Percentiles rank a stretch among this genome's conserved stretches.
Evolutionary conservation across 768 basidiomycete genomes (phyloP).

Genomic region (Termitomyces titanicus): DNA sequence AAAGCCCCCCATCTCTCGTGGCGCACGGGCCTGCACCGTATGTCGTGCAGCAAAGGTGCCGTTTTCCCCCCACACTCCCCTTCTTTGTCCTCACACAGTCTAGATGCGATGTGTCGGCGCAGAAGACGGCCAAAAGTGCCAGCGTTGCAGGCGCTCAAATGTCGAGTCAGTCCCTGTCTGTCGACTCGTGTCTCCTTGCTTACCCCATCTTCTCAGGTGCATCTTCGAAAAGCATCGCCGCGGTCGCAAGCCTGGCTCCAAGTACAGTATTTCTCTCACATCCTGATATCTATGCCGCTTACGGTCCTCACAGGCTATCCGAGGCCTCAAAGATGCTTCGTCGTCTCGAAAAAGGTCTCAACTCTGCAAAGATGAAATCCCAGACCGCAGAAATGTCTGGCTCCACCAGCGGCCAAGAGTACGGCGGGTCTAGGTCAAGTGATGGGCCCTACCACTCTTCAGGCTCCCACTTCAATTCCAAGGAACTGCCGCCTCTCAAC

Average conservation of each 20-base stretch:
- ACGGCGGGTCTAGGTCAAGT: constrained; percentile 14
- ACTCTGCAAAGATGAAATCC: constrained; percentile 72
- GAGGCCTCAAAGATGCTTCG: constrained; percentile 90
- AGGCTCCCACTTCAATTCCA: constrained; percentile 36
- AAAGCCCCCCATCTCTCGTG: constrained; percentile 49
- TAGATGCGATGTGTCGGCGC: constrained; percentile 93
- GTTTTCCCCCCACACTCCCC: constrained; percentile 1
- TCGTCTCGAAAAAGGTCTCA: constrained; percentile 79
- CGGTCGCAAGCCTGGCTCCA: constrained; percentile 86
- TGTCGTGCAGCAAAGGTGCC: constrained; percentile 79
- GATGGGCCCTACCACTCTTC: constrained; percentile 31
- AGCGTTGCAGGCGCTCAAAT: constrained; percentile 79
- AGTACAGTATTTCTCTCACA: constrained; percentile 42
- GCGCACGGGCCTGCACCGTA: constrained; percentile 74
- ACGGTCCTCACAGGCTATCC: constrained; percentile 52
- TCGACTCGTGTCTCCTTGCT: constrained; percentile 11
- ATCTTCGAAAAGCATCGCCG: constrained; percentile 88
- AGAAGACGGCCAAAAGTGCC: constrained; percentile 80
- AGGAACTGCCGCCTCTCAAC: constrained; percentile 48
- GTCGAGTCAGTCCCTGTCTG: constrained; percentile 51
- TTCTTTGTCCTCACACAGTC: constrained; percentile 15
- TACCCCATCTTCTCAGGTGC: constrained; percentile 43
- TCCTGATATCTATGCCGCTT: constrained; percentile 8
- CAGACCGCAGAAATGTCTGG: constrained; percentile 36
- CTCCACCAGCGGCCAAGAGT: constrained; percentile 27